Percentiles rank a stretch among this genome's conserved stretches.
Conservation (phyloP, 371 early-diverging fungal genomes). For the Massospora cicadina region DNA sequence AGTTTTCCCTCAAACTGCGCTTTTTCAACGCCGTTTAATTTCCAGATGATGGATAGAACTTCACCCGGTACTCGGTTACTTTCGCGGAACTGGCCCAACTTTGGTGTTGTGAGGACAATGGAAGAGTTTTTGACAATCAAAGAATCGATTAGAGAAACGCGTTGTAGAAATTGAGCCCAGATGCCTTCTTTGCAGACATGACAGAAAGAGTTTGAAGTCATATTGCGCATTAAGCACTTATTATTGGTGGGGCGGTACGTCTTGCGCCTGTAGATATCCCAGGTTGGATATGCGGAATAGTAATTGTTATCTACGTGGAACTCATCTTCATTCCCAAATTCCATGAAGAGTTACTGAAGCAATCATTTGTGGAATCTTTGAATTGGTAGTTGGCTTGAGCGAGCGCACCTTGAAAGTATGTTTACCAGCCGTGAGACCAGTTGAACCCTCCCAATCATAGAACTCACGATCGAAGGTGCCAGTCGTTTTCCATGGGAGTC, state of each 20-base stretch:
- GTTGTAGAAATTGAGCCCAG: constrained; percentile 24
- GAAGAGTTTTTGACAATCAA: too few species aligned
- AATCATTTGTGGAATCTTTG: constrained; percentile 14
- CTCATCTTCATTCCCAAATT: constrained; percentile 30
- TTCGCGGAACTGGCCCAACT: too few species aligned
- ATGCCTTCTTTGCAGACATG: constrained; percentile 34
- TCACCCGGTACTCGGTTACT: too few species aligned
- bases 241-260: constrained; percentile 33
- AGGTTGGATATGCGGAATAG: constrained; percentile 26
- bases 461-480: constrained; percentile 30
- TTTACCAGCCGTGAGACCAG: constrained; percentile 15
- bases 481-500: constrained; percentile 22
- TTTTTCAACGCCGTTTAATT: too few species aligned
- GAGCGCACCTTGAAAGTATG: constrained; percentile 21
- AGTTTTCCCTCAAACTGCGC: too few species aligned
- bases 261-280: constrained; percentile 16
- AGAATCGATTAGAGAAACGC: background rate
- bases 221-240: constrained; percentile 38
- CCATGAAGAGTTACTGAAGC: constrained; percentile 23
- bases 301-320: constrained; percentile 19
- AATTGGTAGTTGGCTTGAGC: constrained; percentile 17
- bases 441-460: constrained; percentile 20
- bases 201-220: constrained; percentile 27
- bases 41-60: too few species aligned
- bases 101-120: too few species aligned